Conservation (phyloP, 768 basidiomycete species). For the Mycena pura region DNA sequence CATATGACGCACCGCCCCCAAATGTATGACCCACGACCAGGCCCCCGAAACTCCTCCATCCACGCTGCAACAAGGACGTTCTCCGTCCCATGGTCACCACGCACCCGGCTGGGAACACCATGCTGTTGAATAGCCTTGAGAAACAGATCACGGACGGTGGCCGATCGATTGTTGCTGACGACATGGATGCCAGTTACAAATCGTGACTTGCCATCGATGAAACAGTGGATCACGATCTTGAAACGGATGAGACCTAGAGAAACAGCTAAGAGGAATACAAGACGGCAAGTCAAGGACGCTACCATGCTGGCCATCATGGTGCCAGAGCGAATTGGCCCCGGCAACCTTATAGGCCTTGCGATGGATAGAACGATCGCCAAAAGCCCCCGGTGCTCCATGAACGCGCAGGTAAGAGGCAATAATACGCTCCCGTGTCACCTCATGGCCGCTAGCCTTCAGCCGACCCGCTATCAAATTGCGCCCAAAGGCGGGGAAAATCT, state of each 20-base stretch:
- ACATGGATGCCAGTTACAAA: constrained; percentile 42
- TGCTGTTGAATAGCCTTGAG: constrained; percentile 4
- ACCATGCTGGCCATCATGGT: constrained; percentile 47
- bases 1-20: not conserved
- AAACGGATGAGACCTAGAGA: constrained; percentile 31
- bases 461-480: constrained; percentile 32
- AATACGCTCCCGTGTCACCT: constrained; percentile 26
- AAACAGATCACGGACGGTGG: constrained; percentile 48
- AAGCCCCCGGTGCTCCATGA: constrained; percentile 27
- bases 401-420: constrained; percentile 24
- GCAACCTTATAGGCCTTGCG: constrained; percentile 39
- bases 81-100: constrained; percentile 8
- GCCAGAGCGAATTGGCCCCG: constrained; percentile 44
- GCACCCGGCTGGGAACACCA: constrained; percentile 40
- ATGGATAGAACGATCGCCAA: constrained; percentile 33
- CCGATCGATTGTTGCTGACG: constrained; percentile 46
- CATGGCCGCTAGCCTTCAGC: constrained; percentile 26
- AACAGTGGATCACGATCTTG: constrained; percentile 40
- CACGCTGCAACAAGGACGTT: not conserved
- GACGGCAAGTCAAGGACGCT: not conserved
- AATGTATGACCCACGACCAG: not conserved
- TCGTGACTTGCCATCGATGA: constrained; percentile 49
- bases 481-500: constrained; percentile 34
- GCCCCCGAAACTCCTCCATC: not conserved
- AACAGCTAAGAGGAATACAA: not conserved